phyloP scores from a whole-genome alignment of 2,329 filamentous ascomycete genomes.

The Atkinsonella hypoxylon region DNA sequence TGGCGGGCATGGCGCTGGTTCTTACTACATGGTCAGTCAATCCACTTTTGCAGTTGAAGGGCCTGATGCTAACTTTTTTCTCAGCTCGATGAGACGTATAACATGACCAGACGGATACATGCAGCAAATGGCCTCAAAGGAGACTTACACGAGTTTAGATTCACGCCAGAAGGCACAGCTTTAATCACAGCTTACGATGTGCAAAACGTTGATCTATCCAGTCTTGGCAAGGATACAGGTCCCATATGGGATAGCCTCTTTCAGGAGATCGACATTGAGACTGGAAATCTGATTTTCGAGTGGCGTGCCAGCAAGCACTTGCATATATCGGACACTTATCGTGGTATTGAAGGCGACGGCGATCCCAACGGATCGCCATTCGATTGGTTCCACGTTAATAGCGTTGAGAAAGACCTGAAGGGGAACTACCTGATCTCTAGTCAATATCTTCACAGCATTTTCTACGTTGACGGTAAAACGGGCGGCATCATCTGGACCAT shows the following conservation, averaged over 20 bases:
- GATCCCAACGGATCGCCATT: conserved; percentile 11
- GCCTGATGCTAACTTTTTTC: neutral
- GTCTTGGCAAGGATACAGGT: conserved; percentile 4
- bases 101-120: conserved; percentile 1
- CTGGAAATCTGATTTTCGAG: conserved; percentile 22
- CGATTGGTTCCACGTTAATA: conserved; percentile 22
- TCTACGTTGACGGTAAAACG: conserved; percentile 23
- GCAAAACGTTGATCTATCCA: conserved; percentile 24
- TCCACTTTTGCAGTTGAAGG: neutral
- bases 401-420: conserved; percentile 24
- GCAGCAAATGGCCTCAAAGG: conserved; percentile 9
- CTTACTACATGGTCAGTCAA: conserved; percentile 28
- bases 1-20: conserved; percentile 30
- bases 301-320: conserved; percentile 24
- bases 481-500: conserved; percentile 38
- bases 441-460: conserved; percentile 11
- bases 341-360: conserved; percentile 12
- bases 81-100: conserved; percentile 7
- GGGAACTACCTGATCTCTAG: conserved; percentile 19
- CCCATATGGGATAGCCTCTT: conserved; percentile 18
- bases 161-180: conserved; percentile 24
- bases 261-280: conserved; percentile 25
- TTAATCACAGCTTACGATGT: conserved; percentile 25
- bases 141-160: conserved; percentile 28
- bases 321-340: conserved; percentile 8